A percentile compares a stretch with the other conserved stretches of the same genome.
phyloP scores from a whole-genome alignment of 1,284 basidiomycete genomes.

The Heterobasidion irregulare region DNA sequence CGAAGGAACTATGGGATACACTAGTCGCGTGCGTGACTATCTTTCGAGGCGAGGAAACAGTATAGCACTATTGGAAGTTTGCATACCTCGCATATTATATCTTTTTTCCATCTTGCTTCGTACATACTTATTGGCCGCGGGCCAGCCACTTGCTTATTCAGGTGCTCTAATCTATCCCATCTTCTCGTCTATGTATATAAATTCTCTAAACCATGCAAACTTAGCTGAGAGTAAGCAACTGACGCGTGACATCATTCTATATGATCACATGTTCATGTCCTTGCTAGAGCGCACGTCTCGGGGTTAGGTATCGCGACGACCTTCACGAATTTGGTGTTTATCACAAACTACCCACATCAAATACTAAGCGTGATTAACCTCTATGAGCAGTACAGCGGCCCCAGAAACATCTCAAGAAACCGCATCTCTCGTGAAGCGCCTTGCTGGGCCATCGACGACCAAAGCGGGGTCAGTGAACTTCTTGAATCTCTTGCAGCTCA shows the following conservation, averaged over 20 bases:
- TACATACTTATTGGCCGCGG: no score
- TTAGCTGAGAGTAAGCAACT: no score
- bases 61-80: no score
- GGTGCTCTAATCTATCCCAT: no score
- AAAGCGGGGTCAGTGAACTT: constrained; percentile 58
- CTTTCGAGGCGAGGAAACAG: constrained; percentile 5
- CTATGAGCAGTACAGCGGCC: constrained; percentile 2
- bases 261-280: no score
- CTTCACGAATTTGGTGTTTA: background rate
- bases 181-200: no score
- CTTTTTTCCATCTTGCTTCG: no score
- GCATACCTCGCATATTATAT: no score
- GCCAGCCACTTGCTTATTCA: no score
- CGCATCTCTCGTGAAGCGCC: constrained; percentile 59
- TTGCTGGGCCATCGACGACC: constrained; percentile 70
- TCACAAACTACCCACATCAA: background rate
- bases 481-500: background rate
- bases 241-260: no score
- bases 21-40: constrained; percentile 21
- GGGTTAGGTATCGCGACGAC: background rate
- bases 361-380: background rate
- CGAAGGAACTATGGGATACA: constrained; percentile 21
- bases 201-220: no score
- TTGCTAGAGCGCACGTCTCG: no score
- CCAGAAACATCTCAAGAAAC: constrained; percentile 45